Percentiles rank a stretch among this genome's conserved stretches.
Evolutionary conservation across 2,329 filamentous ascomycete genomes (phyloP).

Genomic region (Cytospora piceicola): DNA sequence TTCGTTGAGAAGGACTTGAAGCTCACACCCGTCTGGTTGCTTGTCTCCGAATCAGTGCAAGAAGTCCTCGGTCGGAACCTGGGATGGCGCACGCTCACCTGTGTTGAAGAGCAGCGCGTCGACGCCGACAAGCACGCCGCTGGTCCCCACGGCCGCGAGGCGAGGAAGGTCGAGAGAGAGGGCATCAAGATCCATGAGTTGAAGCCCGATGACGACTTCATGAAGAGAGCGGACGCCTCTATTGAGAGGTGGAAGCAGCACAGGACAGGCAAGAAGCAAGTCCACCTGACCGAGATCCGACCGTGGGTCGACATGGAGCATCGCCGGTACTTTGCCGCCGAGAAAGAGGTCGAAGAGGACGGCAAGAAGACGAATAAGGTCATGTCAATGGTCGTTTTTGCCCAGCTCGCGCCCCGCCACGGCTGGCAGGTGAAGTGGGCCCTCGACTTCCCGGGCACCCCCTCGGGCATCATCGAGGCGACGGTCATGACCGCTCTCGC

Average conservation of each 20-base stretch:
- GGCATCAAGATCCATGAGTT: conserved; percentile 80
- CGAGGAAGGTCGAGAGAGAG: conserved; percentile 76
- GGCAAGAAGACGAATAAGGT: conserved; percentile 58
- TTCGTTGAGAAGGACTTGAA: conserved; percentile 70
- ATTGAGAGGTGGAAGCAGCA: conserved; percentile 79
- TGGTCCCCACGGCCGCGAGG: conserved; percentile 58
- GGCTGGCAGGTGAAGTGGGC: conserved; percentile 96
- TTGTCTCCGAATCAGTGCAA: conserved; percentile 79
- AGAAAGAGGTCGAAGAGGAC: conserved; percentile 73
- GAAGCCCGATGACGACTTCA: conserved; percentile 63
- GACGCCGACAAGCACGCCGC: conserved; percentile 72
- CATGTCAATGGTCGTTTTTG: conserved; percentile 77
- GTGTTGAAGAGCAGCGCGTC: conserved; percentile 86
- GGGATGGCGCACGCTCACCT: conserved; percentile 87
- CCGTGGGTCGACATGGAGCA: conserved; percentile 86
- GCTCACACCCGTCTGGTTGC: conserved; percentile 85
- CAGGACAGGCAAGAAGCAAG: conserved; percentile 76
- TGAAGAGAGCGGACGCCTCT: conserved; percentile 69
- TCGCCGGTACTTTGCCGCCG: conserved; percentile 82
- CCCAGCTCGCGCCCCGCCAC: conserved; percentile 76
- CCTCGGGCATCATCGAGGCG: conserved; percentile 85
- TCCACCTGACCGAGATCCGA: conserved; percentile 86
- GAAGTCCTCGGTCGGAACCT: conserved; percentile 78
- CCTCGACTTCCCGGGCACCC: conserved; percentile 86
- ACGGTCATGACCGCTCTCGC: conserved; percentile 73